Conservation (phyloP, 768 basidiomycete species). For the Russula emetica region DNA sequence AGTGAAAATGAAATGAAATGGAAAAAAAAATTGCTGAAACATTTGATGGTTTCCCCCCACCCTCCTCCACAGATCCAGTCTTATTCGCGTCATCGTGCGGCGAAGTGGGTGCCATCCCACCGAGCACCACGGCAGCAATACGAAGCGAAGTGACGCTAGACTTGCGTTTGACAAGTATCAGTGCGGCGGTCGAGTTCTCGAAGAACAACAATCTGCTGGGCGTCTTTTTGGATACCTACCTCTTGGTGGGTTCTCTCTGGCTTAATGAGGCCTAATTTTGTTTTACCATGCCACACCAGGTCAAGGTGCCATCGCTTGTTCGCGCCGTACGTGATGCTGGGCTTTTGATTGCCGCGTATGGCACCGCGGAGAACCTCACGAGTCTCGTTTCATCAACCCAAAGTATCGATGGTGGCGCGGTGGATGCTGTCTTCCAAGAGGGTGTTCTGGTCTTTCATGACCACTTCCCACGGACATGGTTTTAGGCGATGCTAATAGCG, state of each 20-base stretch:
- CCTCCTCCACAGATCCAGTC: constrained; percentile 68
- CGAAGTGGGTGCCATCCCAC: constrained; percentile 41
- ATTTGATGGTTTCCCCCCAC: neutral
- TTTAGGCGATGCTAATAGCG: constrained; percentile 21
- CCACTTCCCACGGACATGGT: constrained; percentile 59
- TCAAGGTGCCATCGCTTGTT: constrained; percentile 84
- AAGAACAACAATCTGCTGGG: constrained; percentile 90
- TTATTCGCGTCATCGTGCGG: constrained; percentile 92
- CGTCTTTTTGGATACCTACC: constrained; percentile 78
- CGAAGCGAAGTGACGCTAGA: constrained; percentile 42
- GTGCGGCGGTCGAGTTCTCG: constrained; percentile 90
- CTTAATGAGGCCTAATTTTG: constrained; percentile 8
- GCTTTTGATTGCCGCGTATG: constrained; percentile 80
- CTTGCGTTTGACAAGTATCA: constrained; percentile 61
- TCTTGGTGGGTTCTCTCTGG: constrained; percentile 60
- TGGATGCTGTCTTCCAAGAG: constrained; percentile 66
- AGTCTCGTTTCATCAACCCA: constrained; percentile 35
- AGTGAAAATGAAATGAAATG: neutral
- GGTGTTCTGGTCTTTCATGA: constrained; percentile 67
- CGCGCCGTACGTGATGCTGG: constrained; percentile 86
- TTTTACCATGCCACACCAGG: constrained; percentile 41
- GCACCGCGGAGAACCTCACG: constrained; percentile 45
- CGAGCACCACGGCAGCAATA: constrained; percentile 39
- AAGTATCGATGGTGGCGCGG: constrained; percentile 44
- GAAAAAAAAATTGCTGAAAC: neutral